Conservation (phyloP, 768 basidiomycete genomes). For the Fibroporia radiculosa region DNA sequence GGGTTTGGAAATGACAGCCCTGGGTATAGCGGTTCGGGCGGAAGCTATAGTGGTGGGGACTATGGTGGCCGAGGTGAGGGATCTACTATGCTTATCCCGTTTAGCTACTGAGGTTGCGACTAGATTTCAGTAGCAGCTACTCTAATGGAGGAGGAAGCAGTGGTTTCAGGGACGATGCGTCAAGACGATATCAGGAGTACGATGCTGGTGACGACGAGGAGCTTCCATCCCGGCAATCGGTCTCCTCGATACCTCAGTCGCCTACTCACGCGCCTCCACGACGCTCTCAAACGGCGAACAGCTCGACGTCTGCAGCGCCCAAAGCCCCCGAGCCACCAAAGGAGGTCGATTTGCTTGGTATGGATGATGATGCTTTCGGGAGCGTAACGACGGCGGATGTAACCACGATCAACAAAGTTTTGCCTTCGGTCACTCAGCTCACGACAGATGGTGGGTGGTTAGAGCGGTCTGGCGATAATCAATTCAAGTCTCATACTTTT, state of each 20-base stretch:
- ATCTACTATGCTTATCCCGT: slow-evolving; percentile 7
- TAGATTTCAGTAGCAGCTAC: slow-evolving; percentile 29
- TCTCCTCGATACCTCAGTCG: slow-evolving; percentile 25
- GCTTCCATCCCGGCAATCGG: slow-evolving; percentile 31
- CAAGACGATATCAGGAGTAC: slow-evolving; percentile 82
- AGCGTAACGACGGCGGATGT: slow-evolving; percentile 25
- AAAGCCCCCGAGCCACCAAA: slow-evolving; percentile 34
- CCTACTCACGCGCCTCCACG: slow-evolving; percentile 27
- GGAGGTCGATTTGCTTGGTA: slow-evolving; percentile 68
- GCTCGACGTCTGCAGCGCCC: slow-evolving; percentile 23
- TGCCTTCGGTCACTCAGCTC: slow-evolving; percentile 35
- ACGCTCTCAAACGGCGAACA: slow-evolving; percentile 30
- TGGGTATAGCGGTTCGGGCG: slow-evolving; percentile 25
- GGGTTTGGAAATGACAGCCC: slow-evolving; percentile 59
- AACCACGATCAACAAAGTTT: slow-evolving; percentile 38
- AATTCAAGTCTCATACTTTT: background rate
- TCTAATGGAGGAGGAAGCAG: slow-evolving; percentile 40
- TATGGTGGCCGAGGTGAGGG: slow-evolving; percentile 11
- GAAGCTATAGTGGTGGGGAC: slow-evolving; percentile 26
- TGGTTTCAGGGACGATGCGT: slow-evolving; percentile 52
- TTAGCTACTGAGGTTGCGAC: background rate
- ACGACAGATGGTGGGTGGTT: slow-evolving; percentile 8
- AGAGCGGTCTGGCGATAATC: background rate
- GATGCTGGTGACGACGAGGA: slow-evolving; percentile 89
- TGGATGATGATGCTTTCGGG: slow-evolving; percentile 55